Conservation (phyloP, 345 rosid genomes). For the Boechera retrofracta region DNA sequence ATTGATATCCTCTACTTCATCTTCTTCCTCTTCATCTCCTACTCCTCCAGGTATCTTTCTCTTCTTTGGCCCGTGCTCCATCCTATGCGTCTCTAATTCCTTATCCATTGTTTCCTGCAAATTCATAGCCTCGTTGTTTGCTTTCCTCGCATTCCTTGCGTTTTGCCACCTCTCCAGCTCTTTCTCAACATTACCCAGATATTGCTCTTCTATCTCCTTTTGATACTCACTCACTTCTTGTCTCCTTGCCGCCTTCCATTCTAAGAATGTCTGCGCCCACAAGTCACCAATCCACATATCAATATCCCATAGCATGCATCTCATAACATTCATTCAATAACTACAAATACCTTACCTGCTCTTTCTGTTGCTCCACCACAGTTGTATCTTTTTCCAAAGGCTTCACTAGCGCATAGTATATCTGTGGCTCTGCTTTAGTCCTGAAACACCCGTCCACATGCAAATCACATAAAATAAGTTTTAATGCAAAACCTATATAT, state of each 20-base stretch:
- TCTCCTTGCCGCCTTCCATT: constrained; percentile 81
- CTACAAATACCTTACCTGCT: constrained; percentile 56
- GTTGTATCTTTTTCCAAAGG: constrained; percentile 70
- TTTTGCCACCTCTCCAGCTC: constrained; percentile 97
- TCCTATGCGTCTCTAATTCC: constrained; percentile 87
- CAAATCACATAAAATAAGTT: constrained; percentile 35
- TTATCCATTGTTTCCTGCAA: constrained; percentile 98
- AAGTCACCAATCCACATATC: constrained; percentile 2
- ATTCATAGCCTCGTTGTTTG: constrained; percentile 55
- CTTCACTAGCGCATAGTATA: constrained; percentile 72
- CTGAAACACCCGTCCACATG: constrained; percentile 56
- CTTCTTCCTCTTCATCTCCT: constrained; percentile 84
- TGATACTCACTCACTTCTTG: constrained; percentile 82
- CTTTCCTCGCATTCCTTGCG: constrained; percentile 75
- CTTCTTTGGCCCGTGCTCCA: constrained; percentile 94
- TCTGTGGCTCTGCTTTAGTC: constrained; percentile 88
- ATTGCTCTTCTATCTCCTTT: constrained; percentile 76
- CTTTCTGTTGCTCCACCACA: constrained; percentile 62
- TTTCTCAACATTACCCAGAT: constrained; percentile 75
- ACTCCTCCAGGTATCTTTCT: constrained; percentile 77
- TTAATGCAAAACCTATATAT: constrained; percentile 19
- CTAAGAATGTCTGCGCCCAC: constrained; percentile 61
- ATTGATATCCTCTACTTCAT: constrained; percentile 85
- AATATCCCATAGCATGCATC: constrained; percentile 14
- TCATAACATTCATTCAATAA: constrained; percentile 22